A percentile compares a stretch with the other conserved stretches of the same genome.
These are phyloP conservation scores for Trichomonas vaginalis DNA, from an alignment of 208 protist genomes.

Conservation along the genomic window DNA sequence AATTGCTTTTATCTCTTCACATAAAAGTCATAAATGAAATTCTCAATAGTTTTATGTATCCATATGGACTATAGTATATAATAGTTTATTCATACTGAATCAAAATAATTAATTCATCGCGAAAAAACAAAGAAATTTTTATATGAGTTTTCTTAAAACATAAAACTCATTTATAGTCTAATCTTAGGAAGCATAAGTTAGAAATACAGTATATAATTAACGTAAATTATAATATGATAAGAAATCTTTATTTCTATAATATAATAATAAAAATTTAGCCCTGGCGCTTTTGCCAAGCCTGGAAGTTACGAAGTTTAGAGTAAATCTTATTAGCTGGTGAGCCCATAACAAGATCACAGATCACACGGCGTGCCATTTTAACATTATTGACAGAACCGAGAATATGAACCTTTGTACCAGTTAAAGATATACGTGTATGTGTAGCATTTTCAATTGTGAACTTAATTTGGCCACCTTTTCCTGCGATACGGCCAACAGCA, in stretches of 20 bases:
- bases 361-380: neutral
- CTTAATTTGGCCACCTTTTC: slow-evolving; percentile 13
- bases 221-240: no score
- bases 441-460: slow-evolving; percentile 20
- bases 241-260: neutral
- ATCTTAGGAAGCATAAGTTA: no score
- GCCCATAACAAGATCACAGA: slow-evolving; percentile 14
- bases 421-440: neutral
- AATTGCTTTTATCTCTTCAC: no score
- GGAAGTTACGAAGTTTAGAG: neutral
- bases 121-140: no score
- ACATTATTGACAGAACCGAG: neutral
- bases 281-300: neutral
- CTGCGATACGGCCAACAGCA: slow-evolving; percentile 8
- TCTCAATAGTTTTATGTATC: no score
- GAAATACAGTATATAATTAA: no score
- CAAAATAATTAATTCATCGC: no score
- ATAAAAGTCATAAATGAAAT: no score
- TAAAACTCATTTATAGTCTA: no score
- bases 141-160: no score
- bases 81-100: no score
- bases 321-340: slow-evolving; percentile 10
- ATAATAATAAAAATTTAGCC: neutral
- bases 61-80: no score
- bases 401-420: neutral